Percentiles rank a stretch among this genome's conserved stretches.
Evolutionary conservation across 1,284 basidiomycete genomes (phyloP).

Genomic region (Anthracocystis setariae): DNA sequence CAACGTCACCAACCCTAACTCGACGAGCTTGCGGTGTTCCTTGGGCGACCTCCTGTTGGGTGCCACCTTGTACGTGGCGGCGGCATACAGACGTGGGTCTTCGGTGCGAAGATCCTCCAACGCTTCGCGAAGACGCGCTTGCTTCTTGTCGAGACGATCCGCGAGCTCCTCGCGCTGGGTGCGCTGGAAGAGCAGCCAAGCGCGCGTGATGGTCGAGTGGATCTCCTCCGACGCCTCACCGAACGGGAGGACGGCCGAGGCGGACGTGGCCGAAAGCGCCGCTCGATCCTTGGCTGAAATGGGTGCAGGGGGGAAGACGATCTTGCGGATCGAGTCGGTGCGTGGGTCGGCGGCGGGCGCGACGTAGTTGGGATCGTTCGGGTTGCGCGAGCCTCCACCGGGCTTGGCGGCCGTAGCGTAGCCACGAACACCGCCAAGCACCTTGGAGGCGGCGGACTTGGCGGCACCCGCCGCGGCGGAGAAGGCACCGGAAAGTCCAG

Average conservation of each 20-base stretch:
- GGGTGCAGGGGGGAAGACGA: slow-evolving; percentile 57
- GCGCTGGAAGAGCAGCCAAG: slow-evolving; percentile 84
- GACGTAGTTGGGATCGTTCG: slow-evolving; percentile 63
- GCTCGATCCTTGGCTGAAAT: slow-evolving; percentile 33
- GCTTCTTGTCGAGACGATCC: slow-evolving; percentile 49
- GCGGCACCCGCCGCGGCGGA: slow-evolving; percentile 28
- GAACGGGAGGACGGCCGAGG: slow-evolving; percentile 38
- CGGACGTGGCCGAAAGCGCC: slow-evolving; percentile 26
- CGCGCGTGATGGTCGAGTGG: slow-evolving; percentile 91
- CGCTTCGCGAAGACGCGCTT: slow-evolving; percentile 56
- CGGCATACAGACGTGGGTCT: slow-evolving; percentile 47
- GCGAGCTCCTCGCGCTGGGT: slow-evolving; percentile 73
- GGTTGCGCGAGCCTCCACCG: slow-evolving; percentile 39
- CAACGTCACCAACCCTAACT: slow-evolving; percentile 51
- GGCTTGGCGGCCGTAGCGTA: slow-evolving; percentile 55
- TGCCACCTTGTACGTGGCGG: slow-evolving; percentile 56
- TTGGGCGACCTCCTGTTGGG: slow-evolving; percentile 59
- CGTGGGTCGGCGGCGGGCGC: slow-evolving; percentile 50
- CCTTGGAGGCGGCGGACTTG: slow-evolving; percentile 27
- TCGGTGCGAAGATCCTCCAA: slow-evolving; percentile 40
- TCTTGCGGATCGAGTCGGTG: slow-evolving; percentile 59
- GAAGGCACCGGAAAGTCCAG: slow-evolving; percentile 31
- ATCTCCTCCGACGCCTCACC: slow-evolving; percentile 73
- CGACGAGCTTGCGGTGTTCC: slow-evolving; percentile 54
- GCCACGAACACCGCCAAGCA: slow-evolving; percentile 42